These are phyloP conservation scores for Globisporangium splendens DNA, from an alignment of 352 stramenopile species.

Conservation along the genomic window DNA sequence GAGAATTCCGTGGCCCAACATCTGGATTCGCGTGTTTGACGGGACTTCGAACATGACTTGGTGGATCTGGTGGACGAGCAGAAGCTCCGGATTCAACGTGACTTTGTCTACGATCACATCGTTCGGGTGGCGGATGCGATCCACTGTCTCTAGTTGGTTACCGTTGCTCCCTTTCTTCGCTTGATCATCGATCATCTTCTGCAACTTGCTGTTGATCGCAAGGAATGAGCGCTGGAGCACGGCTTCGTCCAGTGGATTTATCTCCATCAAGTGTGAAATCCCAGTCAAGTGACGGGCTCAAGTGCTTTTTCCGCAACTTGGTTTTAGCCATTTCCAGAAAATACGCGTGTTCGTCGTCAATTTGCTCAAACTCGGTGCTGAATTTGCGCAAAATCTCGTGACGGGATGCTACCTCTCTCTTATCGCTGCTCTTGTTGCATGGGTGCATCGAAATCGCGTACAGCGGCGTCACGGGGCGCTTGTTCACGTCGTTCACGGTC, in stretches of 20 bases:
- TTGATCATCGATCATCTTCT: conserved; percentile 18
- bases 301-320: conserved; percentile 45
- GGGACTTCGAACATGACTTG: conserved; percentile 64
- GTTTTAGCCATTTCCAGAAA: conserved; percentile 56
- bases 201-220: conserved; percentile 58
- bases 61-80: conserved; percentile 58
- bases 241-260: conserved; percentile 57
- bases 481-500: conserved; percentile 1
- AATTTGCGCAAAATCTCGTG: conserved; percentile 22
- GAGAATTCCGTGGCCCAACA: conserved; percentile 50
- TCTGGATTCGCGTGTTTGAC: conserved; percentile 51
- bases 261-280: conserved; percentile 43
- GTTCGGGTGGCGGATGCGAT: neutral
- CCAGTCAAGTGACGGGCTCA: conserved; percentile 49
- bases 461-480: conserved; percentile 34
- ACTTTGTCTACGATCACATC: conserved; percentile 34
- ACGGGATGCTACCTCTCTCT: neutral
- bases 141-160: conserved; percentile 8
- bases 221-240: conserved; percentile 54
- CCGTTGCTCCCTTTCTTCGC: conserved; percentile 8
- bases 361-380: conserved; percentile 40
- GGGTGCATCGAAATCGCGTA: conserved; percentile 42
- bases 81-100: conserved; percentile 45
- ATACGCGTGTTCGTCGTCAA: conserved; percentile 53
- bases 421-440: conserved; percentile 13